Evolutionary conservation across 345 rosid genomes (phyloP).

Genomic region (Hirschfeldia incana): DNA sequence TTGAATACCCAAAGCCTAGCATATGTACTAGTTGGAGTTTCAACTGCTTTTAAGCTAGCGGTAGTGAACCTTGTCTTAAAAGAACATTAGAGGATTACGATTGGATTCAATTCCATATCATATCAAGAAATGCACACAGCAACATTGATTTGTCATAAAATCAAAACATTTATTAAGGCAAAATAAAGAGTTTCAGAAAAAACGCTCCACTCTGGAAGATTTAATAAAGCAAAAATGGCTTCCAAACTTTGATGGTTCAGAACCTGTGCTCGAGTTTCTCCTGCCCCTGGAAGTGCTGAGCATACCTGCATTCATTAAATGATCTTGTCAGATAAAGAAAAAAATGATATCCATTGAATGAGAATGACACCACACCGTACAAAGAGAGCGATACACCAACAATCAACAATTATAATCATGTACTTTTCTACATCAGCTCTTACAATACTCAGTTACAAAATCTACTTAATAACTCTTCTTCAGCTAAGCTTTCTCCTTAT

Average conservation of each 20-base stretch:
- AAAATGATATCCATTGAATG: too few relatives aligned
- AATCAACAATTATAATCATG: neutral
- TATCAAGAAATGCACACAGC: conserved; percentile 4
- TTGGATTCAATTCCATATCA: neutral
- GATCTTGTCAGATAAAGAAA: too few relatives aligned
- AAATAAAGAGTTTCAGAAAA: conserved; percentile 11
- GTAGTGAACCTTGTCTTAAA: too few relatives aligned
- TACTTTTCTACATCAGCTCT: too few relatives aligned
- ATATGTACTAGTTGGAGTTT: neutral
- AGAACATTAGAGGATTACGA: neutral
- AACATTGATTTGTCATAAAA: conserved; percentile 6
- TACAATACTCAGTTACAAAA: neutral
- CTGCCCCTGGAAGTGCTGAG: conserved; percentile 51
- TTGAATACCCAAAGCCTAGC: neutral
- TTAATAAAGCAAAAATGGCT: neutral
- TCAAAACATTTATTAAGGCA: conserved; percentile 24
- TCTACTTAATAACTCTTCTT: neutral
- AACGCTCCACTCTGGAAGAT: conserved; percentile 9
- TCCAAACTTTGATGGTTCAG: conserved; percentile 29
- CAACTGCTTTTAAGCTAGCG: neutral
- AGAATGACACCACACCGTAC: neutral
- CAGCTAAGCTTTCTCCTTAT: neutral
- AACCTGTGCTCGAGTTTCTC: conserved; percentile 64
- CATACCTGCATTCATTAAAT: conserved; percentile 50
- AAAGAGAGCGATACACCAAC: neutral